These are phyloP conservation scores for Aspergillus niger DNA, from an alignment of 2,329 filamentous ascomycete genomes.

Conservation along the genomic window DNA sequence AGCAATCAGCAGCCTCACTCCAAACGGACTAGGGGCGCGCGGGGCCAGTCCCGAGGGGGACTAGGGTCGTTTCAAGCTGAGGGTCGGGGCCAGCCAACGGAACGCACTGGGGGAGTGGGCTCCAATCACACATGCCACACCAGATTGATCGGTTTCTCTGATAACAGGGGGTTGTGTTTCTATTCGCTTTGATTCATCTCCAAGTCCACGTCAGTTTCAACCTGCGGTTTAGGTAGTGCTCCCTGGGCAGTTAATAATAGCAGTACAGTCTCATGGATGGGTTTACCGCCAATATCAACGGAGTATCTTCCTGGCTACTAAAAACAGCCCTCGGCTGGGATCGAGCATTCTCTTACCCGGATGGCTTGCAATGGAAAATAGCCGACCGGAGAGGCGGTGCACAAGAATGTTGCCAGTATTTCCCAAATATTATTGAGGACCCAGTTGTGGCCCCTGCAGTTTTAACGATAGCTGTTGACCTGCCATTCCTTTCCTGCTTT, in stretches of 20 bases:
- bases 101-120: slow-evolving; percentile 11
- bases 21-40: slow-evolving; percentile 10
- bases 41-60: slow-evolving; percentile 13
- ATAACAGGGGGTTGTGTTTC: slow-evolving; percentile 20
- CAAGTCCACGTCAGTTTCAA: slow-evolving; percentile 22
- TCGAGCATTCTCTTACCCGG: not conserved
- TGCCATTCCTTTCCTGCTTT: not conserved
- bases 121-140: slow-evolving; percentile 7
- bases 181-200: slow-evolving; percentile 12
- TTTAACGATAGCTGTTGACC: not conserved
- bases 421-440: not conserved
- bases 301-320: not conserved
- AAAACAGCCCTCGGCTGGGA: not conserved
- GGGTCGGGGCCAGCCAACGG: slow-evolving; percentile 16
- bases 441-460: not conserved
- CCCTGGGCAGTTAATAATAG: slow-evolving; percentile 4
- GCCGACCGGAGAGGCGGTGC: not conserved
- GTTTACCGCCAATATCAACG: no score
- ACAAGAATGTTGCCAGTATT: not conserved
- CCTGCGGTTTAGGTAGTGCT: slow-evolving; percentile 5
- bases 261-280: not conserved
- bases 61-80: slow-evolving; percentile 25
- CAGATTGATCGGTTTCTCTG: slow-evolving; percentile 13
- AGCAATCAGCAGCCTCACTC: slow-evolving; percentile 12
- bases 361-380: not conserved